These are phyloP conservation scores for Spizellomyces sp. DNA, from an alignment of 192 early-diverging fungal genomes.

Conservation along the genomic window DNA sequence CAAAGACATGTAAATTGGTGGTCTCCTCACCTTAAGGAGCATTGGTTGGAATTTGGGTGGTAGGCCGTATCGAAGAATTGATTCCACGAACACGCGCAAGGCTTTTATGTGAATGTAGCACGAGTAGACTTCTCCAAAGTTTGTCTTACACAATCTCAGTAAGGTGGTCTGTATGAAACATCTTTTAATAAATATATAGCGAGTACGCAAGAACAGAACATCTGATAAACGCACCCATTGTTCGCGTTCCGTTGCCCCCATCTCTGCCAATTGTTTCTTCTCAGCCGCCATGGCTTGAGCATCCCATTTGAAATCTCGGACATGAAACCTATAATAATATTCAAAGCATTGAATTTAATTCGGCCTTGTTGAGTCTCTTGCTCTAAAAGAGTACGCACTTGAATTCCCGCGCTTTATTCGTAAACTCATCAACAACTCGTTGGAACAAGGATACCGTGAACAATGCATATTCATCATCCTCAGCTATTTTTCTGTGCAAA, in stretches of 20 bases:
- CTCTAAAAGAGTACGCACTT: conserved; percentile 54
- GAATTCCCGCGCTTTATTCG: conserved; percentile 83
- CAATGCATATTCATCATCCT: conserved; percentile 94
- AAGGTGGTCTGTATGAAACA: conserved; percentile 60
- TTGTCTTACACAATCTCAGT: conserved; percentile 84
- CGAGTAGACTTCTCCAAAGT: conserved; percentile 91
- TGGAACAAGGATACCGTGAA: conserved; percentile 92
- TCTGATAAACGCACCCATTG: conserved; percentile 54
- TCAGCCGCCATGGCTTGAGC: conserved; percentile 66
- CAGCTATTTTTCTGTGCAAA: conserved; percentile 70
- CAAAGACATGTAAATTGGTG: background rate
- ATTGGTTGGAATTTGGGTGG: conserved; percentile 90
- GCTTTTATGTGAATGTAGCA: conserved; percentile 96
- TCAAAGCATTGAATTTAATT: background rate
- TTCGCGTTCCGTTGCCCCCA: conserved; percentile 81
- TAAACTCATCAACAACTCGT: conserved; percentile 87
- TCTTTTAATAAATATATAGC: conserved; percentile 4
- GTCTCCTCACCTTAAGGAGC: conserved; percentile 61
- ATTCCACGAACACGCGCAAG: conserved; percentile 94
- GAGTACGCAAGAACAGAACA: background rate
- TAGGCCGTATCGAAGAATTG: conserved; percentile 93
- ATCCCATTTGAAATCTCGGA: conserved; percentile 95
- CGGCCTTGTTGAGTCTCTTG: background rate
- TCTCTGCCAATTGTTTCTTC: conserved; percentile 60
- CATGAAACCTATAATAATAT: conserved; percentile 70